Evolutionary conservation across 164 flowering plant genomes (phyloP), one percentile per base, ranked within the genome.

Genomic region (Protea cynaroides): DNA sequence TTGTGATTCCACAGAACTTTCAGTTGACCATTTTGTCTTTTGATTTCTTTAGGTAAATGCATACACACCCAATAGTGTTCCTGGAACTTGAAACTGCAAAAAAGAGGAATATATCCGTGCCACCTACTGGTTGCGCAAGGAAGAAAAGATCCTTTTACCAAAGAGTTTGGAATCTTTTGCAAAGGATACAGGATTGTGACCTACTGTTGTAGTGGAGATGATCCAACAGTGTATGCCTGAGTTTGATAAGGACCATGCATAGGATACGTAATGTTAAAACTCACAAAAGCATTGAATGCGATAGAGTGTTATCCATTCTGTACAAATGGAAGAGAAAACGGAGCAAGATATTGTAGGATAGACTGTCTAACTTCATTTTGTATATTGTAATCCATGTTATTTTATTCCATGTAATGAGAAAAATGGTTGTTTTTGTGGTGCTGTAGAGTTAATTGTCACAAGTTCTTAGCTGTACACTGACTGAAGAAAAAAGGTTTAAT

Each of bases 101-200:
- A n/a, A 86, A 71, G 96, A 86, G 52, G 99, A 94, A 72, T 94
- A 83, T 71, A 69, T 94, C 19, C 80, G 86, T n/a, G 92, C 95
- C n/a, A 84, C 86, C 15, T 81, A 89, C 66, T 86, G 90, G 7
- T 67, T 85, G 9, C 77, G 81, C 56, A 88, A 83, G 70, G 89
- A 85, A 59, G 82, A 82, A 19, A 89, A 82, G 73, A 75, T 89
- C 47, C 72, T 84, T 25, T 58, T 94, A 54, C 96, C 99, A 9
- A 94, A 89, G 80, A 69, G 85, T 3, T 74, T 94, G 1, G 96
- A 91, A 68, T 82, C 85, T 9, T 94, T 73, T 73, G 86, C 87
- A 7, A 94, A 85, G 74, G 96, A 88, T 66, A 78, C 87, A 17
- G 79, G 81, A 46, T 76, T 94, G 63, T 79, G 85, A 60, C 77